Percentiles rank a stretch among this genome's conserved stretches.
phyloP scores from a whole-genome alignment of 208 protist genomes.

The Trichomonas tenax region DNA sequence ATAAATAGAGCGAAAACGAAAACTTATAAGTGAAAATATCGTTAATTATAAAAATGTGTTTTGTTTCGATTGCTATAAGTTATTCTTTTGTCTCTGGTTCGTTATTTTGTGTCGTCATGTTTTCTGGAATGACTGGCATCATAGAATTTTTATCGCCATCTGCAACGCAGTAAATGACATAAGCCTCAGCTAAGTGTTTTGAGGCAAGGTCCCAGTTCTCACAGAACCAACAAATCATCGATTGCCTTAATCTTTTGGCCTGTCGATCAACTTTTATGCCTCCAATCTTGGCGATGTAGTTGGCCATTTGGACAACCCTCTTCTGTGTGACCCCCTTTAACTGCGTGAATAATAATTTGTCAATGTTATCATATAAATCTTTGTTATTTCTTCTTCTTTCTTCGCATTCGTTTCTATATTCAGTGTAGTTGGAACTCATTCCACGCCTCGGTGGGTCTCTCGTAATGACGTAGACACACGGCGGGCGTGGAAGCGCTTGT shows the following conservation, averaged over 20 bases:
- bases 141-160: too few species aligned
- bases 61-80: too few species aligned
- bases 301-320: neutral
- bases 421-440: neutral
- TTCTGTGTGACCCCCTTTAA: neutral
- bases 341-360: neutral
- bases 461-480: neutral
- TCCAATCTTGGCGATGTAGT: neutral
- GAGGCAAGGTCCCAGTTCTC: neutral
- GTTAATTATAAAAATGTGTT: too few species aligned
- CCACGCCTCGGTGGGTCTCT: neutral
- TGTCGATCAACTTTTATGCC: neutral
- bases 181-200: neutral
- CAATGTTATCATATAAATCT: neutral
- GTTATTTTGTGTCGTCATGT: too few species aligned
- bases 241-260: neutral
- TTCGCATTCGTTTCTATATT: neutral
- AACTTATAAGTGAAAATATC: too few species aligned
- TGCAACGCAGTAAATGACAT: too few species aligned
- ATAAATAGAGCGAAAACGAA: too few species aligned
- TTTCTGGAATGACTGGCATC: too few species aligned
- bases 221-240: neutral
- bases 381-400: neutral
- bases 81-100: too few species aligned
- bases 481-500: too few species aligned